Percentiles rank a stretch among this genome's conserved stretches.
phyloP scores from a whole-genome alignment of 192 early-diverging fungal species.

The Podila horticola region DNA sequence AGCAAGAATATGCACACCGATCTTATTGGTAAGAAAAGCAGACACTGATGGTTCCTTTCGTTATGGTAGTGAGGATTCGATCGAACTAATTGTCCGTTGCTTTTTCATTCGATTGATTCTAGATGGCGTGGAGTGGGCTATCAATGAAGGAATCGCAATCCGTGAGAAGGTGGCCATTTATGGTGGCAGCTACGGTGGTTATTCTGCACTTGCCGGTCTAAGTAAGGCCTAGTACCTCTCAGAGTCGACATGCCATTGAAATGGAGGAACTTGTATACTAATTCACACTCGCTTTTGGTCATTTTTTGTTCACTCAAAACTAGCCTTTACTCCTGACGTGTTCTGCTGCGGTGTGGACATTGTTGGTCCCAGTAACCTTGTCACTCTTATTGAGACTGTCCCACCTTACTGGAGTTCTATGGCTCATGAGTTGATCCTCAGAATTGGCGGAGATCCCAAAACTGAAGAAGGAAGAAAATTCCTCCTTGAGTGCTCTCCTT shows the following conservation, averaged over 20 bases:
- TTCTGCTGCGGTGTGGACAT: constrained; percentile 54
- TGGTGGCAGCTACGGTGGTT: constrained; percentile 55
- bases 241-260: background rate
- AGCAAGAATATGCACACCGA: constrained; percentile 52
- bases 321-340: constrained; percentile 53
- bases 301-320: background rate
- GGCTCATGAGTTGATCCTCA: constrained; percentile 8
- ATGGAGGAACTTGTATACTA: background rate
- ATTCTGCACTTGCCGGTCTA: constrained; percentile 50
- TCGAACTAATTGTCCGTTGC: background rate
- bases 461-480: constrained; percentile 48
- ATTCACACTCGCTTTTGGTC: background rate
- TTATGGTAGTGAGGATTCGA: background rate
- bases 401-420: constrained; percentile 53
- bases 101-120: background rate
- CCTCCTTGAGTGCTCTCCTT: constrained; percentile 29
- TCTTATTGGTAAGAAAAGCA: constrained; percentile 24
- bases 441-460: constrained; percentile 42
- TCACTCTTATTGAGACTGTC: constrained; percentile 34
- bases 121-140: constrained; percentile 53
- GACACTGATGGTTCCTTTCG: background rate
- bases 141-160: constrained; percentile 27
- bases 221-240: background rate
- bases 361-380: constrained; percentile 52
- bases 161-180: constrained; percentile 53